Base-by-base conservation (phyloP, 2,329 filamentous ascomycete genomes). In the Paracoccidioides lutzii region DNA sequence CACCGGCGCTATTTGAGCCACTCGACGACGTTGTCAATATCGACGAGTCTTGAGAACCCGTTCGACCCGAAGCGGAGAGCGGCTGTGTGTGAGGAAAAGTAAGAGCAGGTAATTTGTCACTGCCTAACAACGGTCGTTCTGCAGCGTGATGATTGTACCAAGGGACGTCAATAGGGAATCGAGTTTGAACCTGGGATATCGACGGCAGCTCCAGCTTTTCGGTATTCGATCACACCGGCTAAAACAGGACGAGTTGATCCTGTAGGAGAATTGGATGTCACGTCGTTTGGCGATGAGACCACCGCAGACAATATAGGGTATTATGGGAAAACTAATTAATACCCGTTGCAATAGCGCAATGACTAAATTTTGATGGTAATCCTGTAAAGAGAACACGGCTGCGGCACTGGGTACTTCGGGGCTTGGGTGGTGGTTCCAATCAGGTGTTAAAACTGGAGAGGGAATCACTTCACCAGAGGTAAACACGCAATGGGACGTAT, bases 151-250 rank as follows among this genome's bases (percentile, higher is more conserved):
- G 76, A 73, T 83, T 84, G 75, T 84, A 87, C 75, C 82, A 88
- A 71, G 76, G 73, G 63, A 80, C 78, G 74, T 90, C 85, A 73
- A 81, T 79, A 69, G 80, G 79, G 77, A 84, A 85, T 82, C 87
- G 84, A 81, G 84, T 82, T 75, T 88, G 84, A 77, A 87, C 82
- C 78, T 88, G 84, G 69, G 86, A 86, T 70, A 90, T 86, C 76
- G 87, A 87, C 76, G 88, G 87, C 73, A 90, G 83, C 87, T 90
- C 88, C 88, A 94, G 88, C 79, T 90, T 93, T 85, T 82, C 88
- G 87, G 83, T 85, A 75, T 82, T 76, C 69, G 63, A 59, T 61
- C 59, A 56, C 55, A 55, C 53, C 28, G 41, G 4, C 33, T 59
- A 49, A 22, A 56, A 43, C 52, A 51, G 32, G 48, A 37, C 46